Evolutionary conservation across 306 rosid species (phyloP), one percentile per base, ranked within the genome.

Genomic region (Gastrolobium bilobum): DNA sequence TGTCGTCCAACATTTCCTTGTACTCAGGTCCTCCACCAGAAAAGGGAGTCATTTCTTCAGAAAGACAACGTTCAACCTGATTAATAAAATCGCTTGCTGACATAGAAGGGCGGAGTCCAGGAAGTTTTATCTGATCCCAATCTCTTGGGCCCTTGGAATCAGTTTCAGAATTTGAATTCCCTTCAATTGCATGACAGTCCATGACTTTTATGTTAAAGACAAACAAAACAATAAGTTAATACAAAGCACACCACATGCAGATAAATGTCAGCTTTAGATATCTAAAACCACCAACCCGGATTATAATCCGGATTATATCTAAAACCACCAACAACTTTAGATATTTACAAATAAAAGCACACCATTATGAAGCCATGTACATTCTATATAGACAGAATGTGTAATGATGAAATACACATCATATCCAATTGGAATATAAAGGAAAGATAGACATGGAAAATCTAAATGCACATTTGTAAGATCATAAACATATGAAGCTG

Each of bases 31-130:
- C 82, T 86, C 83, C 86, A 51, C 75, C 81, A 6, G 87, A 64
- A 68, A 84, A 66, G 51, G 87, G 75, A 10, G 89, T 86, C 68
- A 91, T 81, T 84, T 93, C 93, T 66, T 93, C 97, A 1, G 94
- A 87, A 71, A 93, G 79, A 78, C 94, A 88, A 43, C 84, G 88
- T 40, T 84, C 98, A 71, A 93, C 86, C 72, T 91, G 97, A 80
- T 71, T 88, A 87, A 91, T 74, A 34, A 91, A 84, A 87, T 93
- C 92, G 9, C 91, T 88, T 91, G 88, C 75, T 7, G 94, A 91
- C 89, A 93, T 93, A 13, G 98, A 91, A 13, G 90, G 86, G 61
- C 73, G 89, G 43, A 93, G 74, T 73, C 97, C 98, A 46, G 91
- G 85, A n/a, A 91, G 68, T 78, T 87, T 88, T 59, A 91, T 85